A percentile compares a stretch with the other conserved stretches of the same genome.
phyloP scores from a whole-genome alignment of 371 early-diverging fungal species.

The Haplosporangium sp. region DNA sequence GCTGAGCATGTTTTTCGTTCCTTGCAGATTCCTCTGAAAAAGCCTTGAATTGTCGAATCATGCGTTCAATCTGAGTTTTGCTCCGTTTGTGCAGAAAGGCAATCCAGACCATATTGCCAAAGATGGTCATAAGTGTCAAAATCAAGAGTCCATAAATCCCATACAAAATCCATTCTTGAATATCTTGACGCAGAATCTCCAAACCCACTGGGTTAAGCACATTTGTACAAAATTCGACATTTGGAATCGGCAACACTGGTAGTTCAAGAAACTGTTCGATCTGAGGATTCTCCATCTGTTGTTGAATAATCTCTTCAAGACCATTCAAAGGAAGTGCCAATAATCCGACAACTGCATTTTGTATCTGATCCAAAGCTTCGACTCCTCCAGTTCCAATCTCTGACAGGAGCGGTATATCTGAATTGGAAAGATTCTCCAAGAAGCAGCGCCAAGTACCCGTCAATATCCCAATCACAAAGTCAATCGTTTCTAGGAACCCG shows the following conservation, averaged over 20 bases:
- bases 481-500: constrained; percentile 25
- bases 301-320: constrained; percentile 20
- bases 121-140: constrained; percentile 2
- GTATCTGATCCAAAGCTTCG: constrained; percentile 31
- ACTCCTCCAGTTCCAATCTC: constrained; percentile 30
- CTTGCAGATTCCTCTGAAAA: neutral
- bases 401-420: constrained; percentile 31
- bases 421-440: constrained; percentile 19
- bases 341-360: constrained; percentile 4
- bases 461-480: constrained; percentile 18
- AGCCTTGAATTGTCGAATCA: neutral
- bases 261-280: constrained; percentile 7
- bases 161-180: constrained; percentile 19
- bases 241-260: neutral
- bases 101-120: constrained; percentile 21
- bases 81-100: constrained; percentile 22
- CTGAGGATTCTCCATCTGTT: constrained; percentile 27
- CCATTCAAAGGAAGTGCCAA: constrained; percentile 27
- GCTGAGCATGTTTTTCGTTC: neutral
- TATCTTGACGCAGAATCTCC: constrained; percentile 10
- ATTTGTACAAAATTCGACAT: constrained; percentile 22
- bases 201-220: constrained; percentile 7
- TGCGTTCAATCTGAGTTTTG: constrained; percentile 11
- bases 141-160: constrained; percentile 2
- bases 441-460: constrained; percentile 54